Evolutionary conservation across 2,329 filamentous ascomycete genomes (phyloP), one percentile per base, ranked within the genome.

Genomic region (Stachybotrys echinatus): DNA sequence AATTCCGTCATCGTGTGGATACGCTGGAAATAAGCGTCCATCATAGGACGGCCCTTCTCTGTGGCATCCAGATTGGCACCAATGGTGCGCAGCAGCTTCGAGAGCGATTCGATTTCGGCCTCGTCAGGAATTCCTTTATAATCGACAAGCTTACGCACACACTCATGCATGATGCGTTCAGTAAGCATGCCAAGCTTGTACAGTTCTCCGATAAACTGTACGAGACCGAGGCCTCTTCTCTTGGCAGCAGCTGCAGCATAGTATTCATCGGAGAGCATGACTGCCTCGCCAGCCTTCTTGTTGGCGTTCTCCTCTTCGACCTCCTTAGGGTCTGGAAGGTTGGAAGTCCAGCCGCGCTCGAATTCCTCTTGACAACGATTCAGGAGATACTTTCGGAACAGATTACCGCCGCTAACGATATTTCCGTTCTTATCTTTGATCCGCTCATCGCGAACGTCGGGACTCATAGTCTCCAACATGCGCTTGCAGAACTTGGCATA

Each of bases 111-210:
- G 53, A 99, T 87, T 69, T 96, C 92, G 48, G 92, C 89, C 73
- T 99, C 94, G 61, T 99, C 94, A 42, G 94, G 94, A 53, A 90
- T 76, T 54, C 89, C 91, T 64, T 92, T 87, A 71, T 95, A 97
- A 73, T 99, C 92, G 58, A 99, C 89, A 55, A 99, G 82, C 73
- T 95, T 96, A 75, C 91, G 87, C 23, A 99, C 91, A 80, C 94
- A 99, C 72, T 96, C 90, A 76, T 99, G 92, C 94, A 99, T 99
- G 73, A 99, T 99, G 68, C 92, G 89, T 70, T 96, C 89, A 54
- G 94, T 99, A 70, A 99, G 81, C 94, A 99, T 99, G 67, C 88
- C 86, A 53, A 99, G 84, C 79, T 97, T 99, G 83, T 95, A 99
- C 43, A 99, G 83, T 74, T 99, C 94, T 76, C 94, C 94, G 65